phyloP scores from a whole-genome alignment of 1,284 basidiomycete genomes.

The Vanrija sp. region DNA sequence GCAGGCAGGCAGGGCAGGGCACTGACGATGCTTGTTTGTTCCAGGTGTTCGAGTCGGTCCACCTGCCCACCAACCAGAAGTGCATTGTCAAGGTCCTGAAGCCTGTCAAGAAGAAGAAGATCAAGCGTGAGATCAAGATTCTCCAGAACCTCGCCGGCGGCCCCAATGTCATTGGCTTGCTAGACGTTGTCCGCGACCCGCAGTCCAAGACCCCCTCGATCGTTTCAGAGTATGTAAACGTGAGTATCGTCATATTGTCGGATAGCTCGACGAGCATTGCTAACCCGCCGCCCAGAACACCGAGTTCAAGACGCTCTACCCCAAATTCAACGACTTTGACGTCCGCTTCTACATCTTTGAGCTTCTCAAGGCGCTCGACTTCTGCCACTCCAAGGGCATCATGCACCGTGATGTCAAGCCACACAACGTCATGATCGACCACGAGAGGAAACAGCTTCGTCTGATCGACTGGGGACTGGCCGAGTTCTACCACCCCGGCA shows the following conservation, averaged over 20 bases:
- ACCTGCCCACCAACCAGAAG: conserved; percentile 87
- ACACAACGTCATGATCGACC: conserved; percentile 99
- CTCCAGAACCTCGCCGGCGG: conserved; percentile 94
- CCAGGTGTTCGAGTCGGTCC: conserved; percentile 95
- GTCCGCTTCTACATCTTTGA: conserved; percentile 97
- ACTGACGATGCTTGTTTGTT: not conserved
- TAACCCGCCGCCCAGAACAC: conserved; percentile 58
- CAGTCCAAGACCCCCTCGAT: conserved; percentile 93
- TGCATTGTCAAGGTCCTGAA: conserved; percentile 99
- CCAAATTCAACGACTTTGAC: conserved; percentile 89
- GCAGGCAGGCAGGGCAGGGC: not conserved
- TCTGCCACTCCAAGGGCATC: conserved; percentile 96
- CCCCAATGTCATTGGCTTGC: conserved; percentile 76
- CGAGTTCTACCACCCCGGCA: conserved; percentile 97
- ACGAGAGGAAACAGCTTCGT: conserved; percentile 91
- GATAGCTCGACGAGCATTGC: not conserved
- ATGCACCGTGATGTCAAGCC: conserved; percentile 99
- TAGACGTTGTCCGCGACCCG: conserved; percentile 90
- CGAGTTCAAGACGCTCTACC: conserved; percentile 96
- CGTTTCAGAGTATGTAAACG: conserved; percentile 95
- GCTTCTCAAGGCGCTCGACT: conserved; percentile 95
- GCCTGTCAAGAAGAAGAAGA: conserved; percentile 99
- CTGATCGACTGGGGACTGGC: conserved; percentile 99
- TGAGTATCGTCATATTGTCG: conserved; percentile 13
- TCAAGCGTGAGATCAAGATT: conserved; percentile 99